Base-by-base conservation (phyloP, 495 filamentous ascomycete genomes). In the Filosporella fistucella region DNA sequence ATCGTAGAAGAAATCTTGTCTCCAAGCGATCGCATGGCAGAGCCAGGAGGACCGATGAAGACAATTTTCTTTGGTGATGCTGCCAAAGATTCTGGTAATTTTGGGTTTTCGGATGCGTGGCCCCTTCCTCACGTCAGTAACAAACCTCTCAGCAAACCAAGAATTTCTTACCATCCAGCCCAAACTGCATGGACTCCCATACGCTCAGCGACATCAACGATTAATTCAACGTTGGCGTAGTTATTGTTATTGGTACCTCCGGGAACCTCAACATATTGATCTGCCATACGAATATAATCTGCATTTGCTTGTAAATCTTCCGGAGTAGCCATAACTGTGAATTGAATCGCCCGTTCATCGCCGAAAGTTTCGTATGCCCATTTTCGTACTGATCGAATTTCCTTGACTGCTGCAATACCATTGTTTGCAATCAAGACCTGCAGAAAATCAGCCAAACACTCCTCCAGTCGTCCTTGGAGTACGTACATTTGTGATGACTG, bases 201-300 rank as follows among this genome's bases (percentile, higher is more conserved):
- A 26, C 93, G 88, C 74, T 99, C 93, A n/a, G 93, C 93, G 63
- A 99, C 80, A 74, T 99, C 93, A 48, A 99, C 93, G 65, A 99
- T 97, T 58, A 99, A 75, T 72, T 99, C 93, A 37, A 99, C 93
- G 69, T 99, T 99, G 64, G 93, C 93, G 65, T 99, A 99, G 71
- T 99, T 99, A 81, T 99, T 96, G 76, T 99, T 99, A 72, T 99
- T 99, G 36, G 94, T 99, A 59, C 93, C 93, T 57, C 93, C 93
- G n/a, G 93, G 93, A 39, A 94, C 89, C 72, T 99, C 93, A 51
- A 97, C 93, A 63, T 99, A 99, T 77, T 95, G 88, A 65, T 99
- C 93, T 1, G 93, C 93, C 94, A 99, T 96, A 56, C 93, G 80
- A 63, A 99, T 99, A 67, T 99, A 99, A 70, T 99, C 93, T 41